Evolutionary conservation across 1,284 basidiomycete genomes (phyloP).

Genomic region (Termitomyces sp.): DNA sequence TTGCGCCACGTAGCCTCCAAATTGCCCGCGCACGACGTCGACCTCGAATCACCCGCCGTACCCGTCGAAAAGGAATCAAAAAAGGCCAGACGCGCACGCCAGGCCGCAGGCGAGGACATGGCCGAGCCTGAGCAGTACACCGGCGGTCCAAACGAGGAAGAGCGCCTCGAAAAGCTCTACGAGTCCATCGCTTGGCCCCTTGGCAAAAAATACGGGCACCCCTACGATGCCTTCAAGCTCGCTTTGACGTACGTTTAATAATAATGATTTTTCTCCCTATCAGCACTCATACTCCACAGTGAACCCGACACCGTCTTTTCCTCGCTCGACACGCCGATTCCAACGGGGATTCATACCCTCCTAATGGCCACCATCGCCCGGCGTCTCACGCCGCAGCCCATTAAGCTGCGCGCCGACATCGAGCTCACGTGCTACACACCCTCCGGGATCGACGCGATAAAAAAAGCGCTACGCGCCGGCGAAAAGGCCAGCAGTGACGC

Average conservation of each 20-base stretch:
- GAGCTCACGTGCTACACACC: conserved; percentile 97
- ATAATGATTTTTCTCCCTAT: conserved; percentile 3
- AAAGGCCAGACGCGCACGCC: conserved; percentile 41
- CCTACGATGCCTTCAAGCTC: conserved; percentile 98
- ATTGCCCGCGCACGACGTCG: conserved; percentile 48
- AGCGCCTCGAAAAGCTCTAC: conserved; percentile 79
- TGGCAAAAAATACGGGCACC: conserved; percentile 88
- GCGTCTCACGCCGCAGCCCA: conserved; percentile 94
- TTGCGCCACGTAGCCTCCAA: conserved; percentile 93
- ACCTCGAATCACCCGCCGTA: conserved; percentile 34
- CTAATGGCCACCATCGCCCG: conserved; percentile 88
- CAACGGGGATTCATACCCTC: conserved; percentile 56
- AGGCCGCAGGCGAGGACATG: conserved; percentile 40
- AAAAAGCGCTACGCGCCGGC: conserved; percentile 84
- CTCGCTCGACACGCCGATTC: conserved; percentile 61
- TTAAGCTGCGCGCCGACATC: conserved; percentile 97
- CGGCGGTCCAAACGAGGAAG: conserved; percentile 60
- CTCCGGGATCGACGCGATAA: conserved; percentile 97
- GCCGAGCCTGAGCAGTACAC: conserved; percentile 25
- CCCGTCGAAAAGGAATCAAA: conserved; percentile 43
- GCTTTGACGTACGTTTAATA: conserved; percentile 75
- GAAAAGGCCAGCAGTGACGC: conserved; percentile 84
- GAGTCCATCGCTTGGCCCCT: conserved; percentile 93
- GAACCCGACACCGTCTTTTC: conserved; percentile 86
- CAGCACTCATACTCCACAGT: conserved; percentile 34